Evolutionary conservation across 192 early-diverging fungal species (phyloP).

Genomic region (Haplosporangium gracile): DNA sequence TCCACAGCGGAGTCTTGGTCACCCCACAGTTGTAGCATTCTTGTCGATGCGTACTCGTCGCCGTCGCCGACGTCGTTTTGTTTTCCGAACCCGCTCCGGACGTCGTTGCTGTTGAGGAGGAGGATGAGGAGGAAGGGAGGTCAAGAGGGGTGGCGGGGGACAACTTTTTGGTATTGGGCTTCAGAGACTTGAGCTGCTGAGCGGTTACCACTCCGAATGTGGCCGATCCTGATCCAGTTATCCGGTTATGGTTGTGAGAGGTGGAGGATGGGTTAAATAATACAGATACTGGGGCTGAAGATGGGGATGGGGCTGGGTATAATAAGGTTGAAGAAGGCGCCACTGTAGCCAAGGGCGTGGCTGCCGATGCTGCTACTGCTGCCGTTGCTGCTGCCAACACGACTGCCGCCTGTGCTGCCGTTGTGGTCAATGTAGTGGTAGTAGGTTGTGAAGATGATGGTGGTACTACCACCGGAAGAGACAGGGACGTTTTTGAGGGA

Average conservation of each 20-base stretch:
- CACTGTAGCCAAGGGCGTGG: conserved; percentile 8
- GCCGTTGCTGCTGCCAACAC: not conserved
- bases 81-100: not conserved
- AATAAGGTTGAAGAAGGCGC: conserved; percentile 45
- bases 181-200: not conserved
- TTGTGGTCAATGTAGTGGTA: not conserved
- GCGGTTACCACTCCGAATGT: not conserved
- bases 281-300: not conserved
- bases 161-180: conserved; percentile 1
- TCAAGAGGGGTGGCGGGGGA: not conserved
- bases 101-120: not conserved
- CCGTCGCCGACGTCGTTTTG: not conserved
- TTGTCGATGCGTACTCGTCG: conserved; percentile 26
- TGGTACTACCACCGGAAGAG: not conserved
- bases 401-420: not conserved
- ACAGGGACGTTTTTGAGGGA: conserved; percentile 26
- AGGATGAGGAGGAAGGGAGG: not conserved
- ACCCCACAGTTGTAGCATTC: conserved; percentile 79
- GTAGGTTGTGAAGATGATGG: not conserved
- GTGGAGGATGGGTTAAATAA: not conserved
- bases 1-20: conserved; percentile 94
- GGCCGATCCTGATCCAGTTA: not conserved
- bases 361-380: conserved; percentile 7
- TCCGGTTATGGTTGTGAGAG: not conserved
- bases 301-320: not conserved